These are phyloP conservation scores for Scheffersomyces quercinus DNA, from an alignment of 1,139 yeast species.

Conservation along the genomic window DNA sequence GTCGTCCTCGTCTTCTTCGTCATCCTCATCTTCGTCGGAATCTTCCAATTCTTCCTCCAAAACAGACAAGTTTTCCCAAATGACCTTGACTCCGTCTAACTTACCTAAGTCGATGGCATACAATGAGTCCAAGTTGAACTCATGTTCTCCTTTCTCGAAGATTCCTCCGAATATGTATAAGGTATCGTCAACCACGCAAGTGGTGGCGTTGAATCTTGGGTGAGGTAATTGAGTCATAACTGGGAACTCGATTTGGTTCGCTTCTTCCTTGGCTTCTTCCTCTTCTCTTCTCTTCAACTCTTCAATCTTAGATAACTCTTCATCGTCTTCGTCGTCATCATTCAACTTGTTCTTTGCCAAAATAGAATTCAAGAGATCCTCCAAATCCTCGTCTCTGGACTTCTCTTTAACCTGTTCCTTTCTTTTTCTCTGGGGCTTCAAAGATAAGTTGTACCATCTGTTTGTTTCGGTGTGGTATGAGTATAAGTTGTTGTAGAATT, in stretches of 20 bases:
- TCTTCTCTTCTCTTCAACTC: slow-evolving; percentile 37
- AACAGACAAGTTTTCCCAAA: slow-evolving; percentile 82
- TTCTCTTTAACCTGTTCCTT: slow-evolving; percentile 44
- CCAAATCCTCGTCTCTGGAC: slow-evolving; percentile 78
- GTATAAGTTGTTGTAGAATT: slow-evolving; percentile 76
- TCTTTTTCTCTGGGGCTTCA: slow-evolving; percentile 64
- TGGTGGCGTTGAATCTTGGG: slow-evolving; percentile 82
- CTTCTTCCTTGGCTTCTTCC: slow-evolving; percentile 39
- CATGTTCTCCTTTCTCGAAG: slow-evolving; percentile 86
- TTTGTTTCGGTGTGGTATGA: slow-evolving; percentile 85
- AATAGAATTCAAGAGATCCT: slow-evolving; percentile 73
- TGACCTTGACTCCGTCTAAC: slow-evolving; percentile 83
- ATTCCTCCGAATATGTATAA: slow-evolving; percentile 90
- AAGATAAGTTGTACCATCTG: slow-evolving; percentile 78
- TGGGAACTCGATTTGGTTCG: slow-evolving; percentile 48
- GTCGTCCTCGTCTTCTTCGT: slow-evolving; percentile 64
- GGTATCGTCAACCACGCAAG: slow-evolving; percentile 83
- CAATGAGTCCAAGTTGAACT: slow-evolving; percentile 79
- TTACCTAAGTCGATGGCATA: slow-evolving; percentile 84
- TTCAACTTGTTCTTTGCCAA: slow-evolving; percentile 69
- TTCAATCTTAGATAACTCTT: slow-evolving; percentile 41
- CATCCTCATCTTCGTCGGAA: slow-evolving; percentile 63
- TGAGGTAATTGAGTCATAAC: slow-evolving; percentile 72
- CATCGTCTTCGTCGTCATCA: slow-evolving; percentile 54
- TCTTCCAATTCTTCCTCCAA: slow-evolving; percentile 58